Evolutionary conservation across 169 alveolate genomes (phyloP).

Genomic region (Cryptosporidium canis): DNA sequence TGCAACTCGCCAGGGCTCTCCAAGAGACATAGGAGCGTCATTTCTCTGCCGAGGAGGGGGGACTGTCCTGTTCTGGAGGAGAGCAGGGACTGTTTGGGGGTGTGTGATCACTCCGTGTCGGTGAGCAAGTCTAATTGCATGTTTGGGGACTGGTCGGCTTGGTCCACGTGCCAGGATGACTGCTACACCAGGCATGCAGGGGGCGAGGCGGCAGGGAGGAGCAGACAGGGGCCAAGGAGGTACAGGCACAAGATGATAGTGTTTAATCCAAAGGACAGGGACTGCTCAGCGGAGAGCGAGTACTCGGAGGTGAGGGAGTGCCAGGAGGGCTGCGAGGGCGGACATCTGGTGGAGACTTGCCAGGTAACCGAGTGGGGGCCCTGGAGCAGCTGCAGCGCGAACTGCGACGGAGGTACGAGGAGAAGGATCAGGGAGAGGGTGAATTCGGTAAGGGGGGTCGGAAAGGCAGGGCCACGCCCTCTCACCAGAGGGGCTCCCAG

Average conservation of each 20-base stretch:
- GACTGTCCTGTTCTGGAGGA: constrained; percentile 42
- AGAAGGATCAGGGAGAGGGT: constrained; percentile 36
- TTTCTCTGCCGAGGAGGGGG: constrained; percentile 29
- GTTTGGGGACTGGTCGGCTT: constrained; percentile 78
- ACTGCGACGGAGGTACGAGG: constrained; percentile 60
- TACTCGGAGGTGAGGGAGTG: constrained; percentile 13
- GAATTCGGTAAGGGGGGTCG: not conserved
- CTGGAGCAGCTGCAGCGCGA: constrained; percentile 65
- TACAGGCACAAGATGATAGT: constrained; percentile 27
- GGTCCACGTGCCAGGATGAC: constrained; percentile 76
- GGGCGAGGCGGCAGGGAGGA: not conserved
- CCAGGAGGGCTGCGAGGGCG: not conserved
- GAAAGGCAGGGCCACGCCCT: constrained; percentile 5
- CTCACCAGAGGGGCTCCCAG: constrained; percentile 21
- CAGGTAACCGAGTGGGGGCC: constrained; percentile 70
- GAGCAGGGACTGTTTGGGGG: constrained; percentile 37
- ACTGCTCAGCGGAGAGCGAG: constrained; percentile 15
- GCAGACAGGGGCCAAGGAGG: not conserved
- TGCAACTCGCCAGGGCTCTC: constrained; percentile 44
- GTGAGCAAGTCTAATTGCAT: constrained; percentile 68
- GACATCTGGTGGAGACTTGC: constrained; percentile 16
- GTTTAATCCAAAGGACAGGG: constrained; percentile 15
- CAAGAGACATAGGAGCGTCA: constrained; percentile 29
- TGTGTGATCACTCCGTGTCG: not conserved
- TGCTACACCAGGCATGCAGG: constrained; percentile 45